These are phyloP conservation scores for Dianthus caryophyllus DNA, from an alignment of 148 eudicot species.

Conservation along the genomic window DNA sequence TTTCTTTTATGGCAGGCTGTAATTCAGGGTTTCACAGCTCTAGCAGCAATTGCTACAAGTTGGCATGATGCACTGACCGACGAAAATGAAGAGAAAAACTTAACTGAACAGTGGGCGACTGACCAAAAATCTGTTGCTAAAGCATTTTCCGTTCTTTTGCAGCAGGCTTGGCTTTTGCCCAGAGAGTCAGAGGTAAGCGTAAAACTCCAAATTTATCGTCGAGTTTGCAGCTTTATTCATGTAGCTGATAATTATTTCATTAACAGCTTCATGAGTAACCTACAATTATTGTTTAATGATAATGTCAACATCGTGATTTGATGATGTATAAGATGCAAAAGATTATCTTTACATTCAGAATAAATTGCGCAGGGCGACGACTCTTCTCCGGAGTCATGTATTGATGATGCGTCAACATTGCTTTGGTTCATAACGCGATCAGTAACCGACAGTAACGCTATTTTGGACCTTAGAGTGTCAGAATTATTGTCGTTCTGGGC, in stretches of 20 bases:
- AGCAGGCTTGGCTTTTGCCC: constrained; percentile 58
- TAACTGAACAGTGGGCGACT: constrained; percentile 36
- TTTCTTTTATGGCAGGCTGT: constrained; percentile 42
- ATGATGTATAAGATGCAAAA: background rate
- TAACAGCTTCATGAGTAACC: background rate
- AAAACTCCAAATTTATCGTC: background rate
- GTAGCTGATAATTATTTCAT: constrained; percentile 6
- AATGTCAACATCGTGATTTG: background rate
- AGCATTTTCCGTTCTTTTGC: constrained; percentile 63
- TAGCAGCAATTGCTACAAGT: constrained; percentile 62
- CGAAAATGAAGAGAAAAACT: constrained; percentile 38
- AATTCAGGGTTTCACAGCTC: constrained; percentile 58
- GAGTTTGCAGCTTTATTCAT: background rate
- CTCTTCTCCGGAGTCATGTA: constrained; percentile 41
- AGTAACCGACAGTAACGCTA: constrained; percentile 27
- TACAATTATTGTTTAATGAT: background rate
- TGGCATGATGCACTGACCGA: constrained; percentile 57
- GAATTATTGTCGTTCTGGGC: constrained; percentile 60
- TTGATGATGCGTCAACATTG: constrained; percentile 62
- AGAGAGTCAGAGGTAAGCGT: constrained; percentile 45
- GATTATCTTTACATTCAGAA: constrained; percentile 8
- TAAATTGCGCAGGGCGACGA: constrained; percentile 36
- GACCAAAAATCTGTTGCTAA: constrained; percentile 41
- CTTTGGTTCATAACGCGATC: constrained; percentile 56
- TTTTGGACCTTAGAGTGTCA: constrained; percentile 44